Evolutionary conservation across 495 filamentous ascomycete species (phyloP).

Genomic region (Parachaetomium inaequale): DNA sequence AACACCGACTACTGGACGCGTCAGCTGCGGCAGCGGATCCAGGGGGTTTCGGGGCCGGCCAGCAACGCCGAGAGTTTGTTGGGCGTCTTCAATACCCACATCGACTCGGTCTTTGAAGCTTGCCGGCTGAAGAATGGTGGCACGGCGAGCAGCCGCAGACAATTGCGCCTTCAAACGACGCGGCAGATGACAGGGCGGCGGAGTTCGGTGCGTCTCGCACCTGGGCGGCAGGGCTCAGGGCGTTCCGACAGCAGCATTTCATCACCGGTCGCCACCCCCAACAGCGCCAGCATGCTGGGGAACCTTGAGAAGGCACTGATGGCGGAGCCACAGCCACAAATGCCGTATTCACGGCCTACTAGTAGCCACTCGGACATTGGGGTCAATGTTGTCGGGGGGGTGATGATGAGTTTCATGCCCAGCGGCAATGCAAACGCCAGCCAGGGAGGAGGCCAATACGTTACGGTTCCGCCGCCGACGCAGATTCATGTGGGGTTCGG

Average conservation of each 20-base stretch:
- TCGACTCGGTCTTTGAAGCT: conserved; percentile 9
- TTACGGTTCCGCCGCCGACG: not conserved
- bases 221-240: not conserved
- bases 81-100: conserved; percentile 9
- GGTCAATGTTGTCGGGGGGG: not conserved
- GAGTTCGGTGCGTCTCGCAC: not conserved
- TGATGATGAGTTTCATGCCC: not conserved
- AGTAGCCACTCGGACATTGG: not conserved
- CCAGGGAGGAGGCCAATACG: not conserved
- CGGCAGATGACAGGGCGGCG: not conserved
- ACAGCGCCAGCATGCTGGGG: not conserved
- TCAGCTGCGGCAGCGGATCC: conserved; percentile 3
- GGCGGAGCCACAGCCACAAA: not conserved
- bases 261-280: not conserved
- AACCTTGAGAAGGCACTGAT: not conserved
- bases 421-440: not conserved
- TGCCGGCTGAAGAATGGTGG: not conserved
- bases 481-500: not conserved
- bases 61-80: not conserved
- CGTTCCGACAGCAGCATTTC: not conserved
- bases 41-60: not conserved
- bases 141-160: not conserved
- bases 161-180: not conserved
- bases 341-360: not conserved
- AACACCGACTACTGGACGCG: not conserved